Conservation (phyloP, 305 asterid species). For the Fraxinus floribunda region DNA sequence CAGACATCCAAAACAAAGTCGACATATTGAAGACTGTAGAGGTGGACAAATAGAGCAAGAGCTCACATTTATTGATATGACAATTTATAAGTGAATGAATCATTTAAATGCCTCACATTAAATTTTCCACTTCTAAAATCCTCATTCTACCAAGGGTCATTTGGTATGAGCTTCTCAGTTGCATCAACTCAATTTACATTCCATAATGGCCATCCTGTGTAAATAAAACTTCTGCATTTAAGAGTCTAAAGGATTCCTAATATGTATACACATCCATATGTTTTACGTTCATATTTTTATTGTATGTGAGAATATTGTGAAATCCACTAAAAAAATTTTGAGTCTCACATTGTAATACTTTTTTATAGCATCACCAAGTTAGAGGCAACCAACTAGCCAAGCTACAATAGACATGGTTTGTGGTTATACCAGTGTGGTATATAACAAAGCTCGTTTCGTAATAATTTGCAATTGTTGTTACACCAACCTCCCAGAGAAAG, state of each 20-base stretch:
- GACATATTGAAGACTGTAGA: background rate
- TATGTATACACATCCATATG: background rate
- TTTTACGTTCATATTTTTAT: background rate
- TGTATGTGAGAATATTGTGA: background rate
- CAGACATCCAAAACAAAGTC: background rate
- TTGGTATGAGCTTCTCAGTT: background rate
- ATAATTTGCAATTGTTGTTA: background rate
- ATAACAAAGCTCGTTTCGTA: background rate
- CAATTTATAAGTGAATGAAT: background rate
- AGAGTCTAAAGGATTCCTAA: background rate
- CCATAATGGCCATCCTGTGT: background rate
- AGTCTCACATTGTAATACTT: background rate
- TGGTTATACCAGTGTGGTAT: background rate
- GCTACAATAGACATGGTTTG: background rate
- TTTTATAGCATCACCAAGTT: background rate
- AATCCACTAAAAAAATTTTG: background rate
- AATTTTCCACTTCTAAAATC: background rate
- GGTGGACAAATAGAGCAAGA: background rate
- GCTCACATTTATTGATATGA: background rate
- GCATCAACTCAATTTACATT: background rate
- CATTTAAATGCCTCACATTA: background rate
- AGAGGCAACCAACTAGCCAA: background rate
- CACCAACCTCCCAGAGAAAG: background rate
- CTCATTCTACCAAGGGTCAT: background rate
- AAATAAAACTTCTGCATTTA: background rate